Percentiles rank a stretch among this genome's conserved stretches.
Conservation (phyloP, 1,284 basidiomycete species). For the Malassezia furfur region DNA sequence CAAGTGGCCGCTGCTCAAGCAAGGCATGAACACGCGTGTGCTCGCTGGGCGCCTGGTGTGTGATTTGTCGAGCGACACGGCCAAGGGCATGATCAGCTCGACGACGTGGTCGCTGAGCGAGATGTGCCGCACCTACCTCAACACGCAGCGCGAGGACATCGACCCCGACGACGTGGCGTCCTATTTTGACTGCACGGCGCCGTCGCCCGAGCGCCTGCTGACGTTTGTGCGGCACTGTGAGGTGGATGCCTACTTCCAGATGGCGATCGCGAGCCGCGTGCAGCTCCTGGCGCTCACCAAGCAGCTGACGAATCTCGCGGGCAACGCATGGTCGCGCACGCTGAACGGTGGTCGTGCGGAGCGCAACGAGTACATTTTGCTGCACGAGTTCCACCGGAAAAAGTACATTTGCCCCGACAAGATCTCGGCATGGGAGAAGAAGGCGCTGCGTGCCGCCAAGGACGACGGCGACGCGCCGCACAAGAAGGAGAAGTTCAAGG, state of each 20-base stretch:
- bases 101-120: conserved; percentile 91
- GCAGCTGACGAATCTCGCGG: conserved; percentile 92
- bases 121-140: conserved; percentile 69
- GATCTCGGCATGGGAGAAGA: conserved; percentile 58
- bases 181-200: conserved; percentile 77
- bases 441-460: conserved; percentile 19
- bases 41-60: conserved; percentile 77
- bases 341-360: conserved; percentile 69
- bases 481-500: conserved; percentile 86
- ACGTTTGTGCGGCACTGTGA: conserved; percentile 87
- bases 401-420: conserved; percentile 98
- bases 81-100: conserved; percentile 68
- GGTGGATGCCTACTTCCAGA: conserved; percentile 86
- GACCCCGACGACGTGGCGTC: conserved; percentile 86
- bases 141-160: conserved; percentile 57
- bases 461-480: conserved; percentile 6
- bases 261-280: conserved; percentile 84
- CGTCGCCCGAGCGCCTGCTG: conserved; percentile 67
- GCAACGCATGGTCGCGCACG: conserved; percentile 70
- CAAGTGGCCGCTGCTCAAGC: conserved; percentile 66
- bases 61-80: conserved; percentile 85
- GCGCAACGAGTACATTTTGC: conserved; percentile 94
- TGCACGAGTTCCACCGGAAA: conserved; percentile 92
- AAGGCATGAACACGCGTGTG: conserved; percentile 71
- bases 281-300: conserved; percentile 80